Conservation (phyloP, 2,329 filamentous ascomycete species). For the Septoria petroselini region DNA sequence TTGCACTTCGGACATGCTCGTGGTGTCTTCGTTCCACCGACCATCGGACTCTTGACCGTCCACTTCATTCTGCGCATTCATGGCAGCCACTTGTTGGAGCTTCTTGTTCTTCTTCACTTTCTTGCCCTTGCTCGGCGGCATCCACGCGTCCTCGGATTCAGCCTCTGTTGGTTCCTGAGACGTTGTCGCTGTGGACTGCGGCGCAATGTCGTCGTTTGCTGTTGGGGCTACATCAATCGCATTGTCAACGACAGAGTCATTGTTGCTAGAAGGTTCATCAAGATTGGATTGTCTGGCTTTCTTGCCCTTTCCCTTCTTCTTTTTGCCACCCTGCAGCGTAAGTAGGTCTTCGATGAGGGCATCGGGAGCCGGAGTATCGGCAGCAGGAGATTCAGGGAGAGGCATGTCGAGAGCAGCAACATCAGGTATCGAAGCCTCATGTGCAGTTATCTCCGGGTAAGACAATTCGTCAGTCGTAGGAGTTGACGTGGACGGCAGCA, state of each 20-base stretch:
- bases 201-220: background rate
- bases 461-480: too few species aligned
- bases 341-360: slow-evolving; percentile 13
- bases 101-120: slow-evolving; percentile 9
- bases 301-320: slow-evolving; percentile 29
- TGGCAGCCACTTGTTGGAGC: slow-evolving; percentile 1
- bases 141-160: slow-evolving; percentile 8
- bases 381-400: background rate
- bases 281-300: slow-evolving; percentile 12
- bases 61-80: background rate
- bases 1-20: background rate
- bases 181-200: slow-evolving; percentile 8
- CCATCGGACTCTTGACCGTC: background rate
- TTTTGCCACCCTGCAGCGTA: slow-evolving; percentile 19
- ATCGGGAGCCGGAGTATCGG: background rate
- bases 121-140: slow-evolving; percentile 4
- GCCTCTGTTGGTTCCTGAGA: slow-evolving; percentile 7
- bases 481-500: too few species aligned
- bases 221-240: too few species aligned
- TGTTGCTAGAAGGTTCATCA: background rate
- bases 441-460: too few species aligned
- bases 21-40: background rate
- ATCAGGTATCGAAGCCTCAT: too few species aligned
- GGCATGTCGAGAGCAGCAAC: background rate
- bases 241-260: background rate